Evolutionary conservation across 1,284 basidiomycete species (phyloP).

Genomic region (Ganoderma boninense): DNA sequence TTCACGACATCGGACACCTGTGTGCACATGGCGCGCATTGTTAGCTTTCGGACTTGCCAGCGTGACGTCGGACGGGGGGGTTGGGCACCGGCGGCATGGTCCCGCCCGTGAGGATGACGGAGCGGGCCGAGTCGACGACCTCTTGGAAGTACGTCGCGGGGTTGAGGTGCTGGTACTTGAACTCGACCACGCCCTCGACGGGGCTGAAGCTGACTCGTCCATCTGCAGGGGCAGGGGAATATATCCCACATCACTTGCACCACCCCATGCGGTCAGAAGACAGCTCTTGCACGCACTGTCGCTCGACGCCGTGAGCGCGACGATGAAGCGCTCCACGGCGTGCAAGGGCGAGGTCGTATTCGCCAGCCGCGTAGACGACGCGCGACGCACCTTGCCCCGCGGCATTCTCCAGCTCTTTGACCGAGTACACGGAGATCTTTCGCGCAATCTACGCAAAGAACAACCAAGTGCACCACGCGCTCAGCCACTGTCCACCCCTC

Average conservation of each 20-base stretch:
- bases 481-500: neutral
- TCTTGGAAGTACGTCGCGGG: constrained; percentile 89
- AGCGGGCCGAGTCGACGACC: constrained; percentile 81
- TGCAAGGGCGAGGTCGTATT: constrained; percentile 80
- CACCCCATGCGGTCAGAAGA: too few species aligned
- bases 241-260: too few species aligned
- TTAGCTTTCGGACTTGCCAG: too few species aligned
- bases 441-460: constrained; percentile 65
- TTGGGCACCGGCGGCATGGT: too few species aligned
- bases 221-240: constrained; percentile 62
- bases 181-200: constrained; percentile 60
- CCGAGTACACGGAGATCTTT: constrained; percentile 85
- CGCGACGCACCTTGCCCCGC: constrained; percentile 46
- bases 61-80: too few species aligned
- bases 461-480: neutral
- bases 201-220: constrained; percentile 69
- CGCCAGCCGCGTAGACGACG: constrained; percentile 41
- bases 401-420: constrained; percentile 66
- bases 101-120: constrained; percentile 92
- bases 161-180: constrained; percentile 96
- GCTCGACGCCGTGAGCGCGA: constrained; percentile 82
- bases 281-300: constrained; percentile 69
- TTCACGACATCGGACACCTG: constrained; percentile 90
- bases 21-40: neutral
- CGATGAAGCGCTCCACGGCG: constrained; percentile 85